phyloP scores from a whole-genome alignment of 768 basidiomycete genomes.

The Cyclocybe cylindracea region DNA sequence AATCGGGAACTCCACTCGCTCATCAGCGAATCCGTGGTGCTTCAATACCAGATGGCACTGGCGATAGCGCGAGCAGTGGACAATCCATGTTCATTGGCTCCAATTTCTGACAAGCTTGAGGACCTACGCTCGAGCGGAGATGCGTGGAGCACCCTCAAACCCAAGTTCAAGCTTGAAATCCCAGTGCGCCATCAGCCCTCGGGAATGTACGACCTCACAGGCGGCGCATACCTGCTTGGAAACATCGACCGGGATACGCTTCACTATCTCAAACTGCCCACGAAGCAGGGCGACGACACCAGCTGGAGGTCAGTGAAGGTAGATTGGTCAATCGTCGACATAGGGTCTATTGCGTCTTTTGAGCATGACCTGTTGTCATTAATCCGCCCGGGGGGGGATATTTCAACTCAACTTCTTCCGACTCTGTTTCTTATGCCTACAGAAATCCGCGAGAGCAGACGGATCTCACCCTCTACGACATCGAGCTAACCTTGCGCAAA shows the following conservation, averaged over 20 bases:
- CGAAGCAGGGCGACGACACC: conserved; percentile 18
- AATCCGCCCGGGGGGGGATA: conserved; percentile 25
- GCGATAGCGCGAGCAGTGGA: conserved; percentile 25
- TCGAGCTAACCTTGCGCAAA: conserved; percentile 27
- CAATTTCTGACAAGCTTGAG: conserved; percentile 25
- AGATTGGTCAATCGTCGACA: conserved; percentile 36
- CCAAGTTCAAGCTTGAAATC: conserved; percentile 25
- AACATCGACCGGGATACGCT: conserved; percentile 23
- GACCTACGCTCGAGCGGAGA: conserved; percentile 24
- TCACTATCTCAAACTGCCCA: conserved; percentile 35
- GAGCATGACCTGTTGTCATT: conserved; percentile 48
- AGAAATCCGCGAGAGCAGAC: not conserved
- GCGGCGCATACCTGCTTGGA: conserved; percentile 42
- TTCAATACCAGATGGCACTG: conserved; percentile 34
- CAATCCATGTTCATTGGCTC: conserved; percentile 24
- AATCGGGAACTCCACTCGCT: conserved; percentile 22
- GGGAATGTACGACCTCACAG: conserved; percentile 45
- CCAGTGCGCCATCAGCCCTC: conserved; percentile 27
- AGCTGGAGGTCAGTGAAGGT: conserved; percentile 31
- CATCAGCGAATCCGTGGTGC: conserved; percentile 24
- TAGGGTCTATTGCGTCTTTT: conserved; percentile 40
- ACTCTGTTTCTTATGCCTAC: not conserved
- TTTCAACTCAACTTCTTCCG: not conserved
- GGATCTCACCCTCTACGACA: not conserved
- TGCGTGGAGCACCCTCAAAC: conserved; percentile 29